Evolutionary conservation across 257 asterid species (phyloP), one percentile per base, ranked within the genome.

Genomic region (Jaltomata sinuosa): DNA sequence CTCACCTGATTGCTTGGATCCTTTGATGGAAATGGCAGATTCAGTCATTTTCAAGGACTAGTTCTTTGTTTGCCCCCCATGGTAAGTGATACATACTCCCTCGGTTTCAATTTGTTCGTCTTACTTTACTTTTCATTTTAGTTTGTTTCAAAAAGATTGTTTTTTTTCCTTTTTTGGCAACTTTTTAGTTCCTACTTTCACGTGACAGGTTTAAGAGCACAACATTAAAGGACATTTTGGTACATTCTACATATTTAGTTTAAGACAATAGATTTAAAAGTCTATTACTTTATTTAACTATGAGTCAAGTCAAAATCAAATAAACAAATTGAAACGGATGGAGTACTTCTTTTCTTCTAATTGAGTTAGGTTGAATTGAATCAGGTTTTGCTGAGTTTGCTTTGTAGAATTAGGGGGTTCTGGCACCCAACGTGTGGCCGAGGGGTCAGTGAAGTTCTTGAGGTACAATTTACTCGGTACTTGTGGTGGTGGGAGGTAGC

Each of bases 41-140:
- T 87, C 93, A 29, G 96, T 93, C 88, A 92, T 95, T 68, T 92
- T 94, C 88, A 93, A 91, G 89, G 96, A 95, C 88, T 95, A 87
- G 89, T 76, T 85, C 83, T 84, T 87, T 85, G 72, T 85, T 85
- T 59, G 36, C 5, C 36, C 22, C 40, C 55, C 22, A 8, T 82
- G 94, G 98, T 93, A 85, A 89, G 95, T 89, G 42, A 27, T 47
- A 32, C 81, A 27, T 76, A 36, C 77, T 36, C 68, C 3, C 25
- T 38, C 7, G 7, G 1, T 5, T 38, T 38, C 42, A 38, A 6
- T 6, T 38, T 38, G 1, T 38, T 38, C 0, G 9, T 38, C 42
- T 38, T 38, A 38, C 42, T 38, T 38, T 38, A 0, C 6, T 38
- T 38, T 38, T 38, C 1, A 5, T 38, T 5, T 38, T 38, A 38